Evolutionary conservation across 148 eudicot species (phyloP).

Genomic region (Persicaria maculosa): DNA sequence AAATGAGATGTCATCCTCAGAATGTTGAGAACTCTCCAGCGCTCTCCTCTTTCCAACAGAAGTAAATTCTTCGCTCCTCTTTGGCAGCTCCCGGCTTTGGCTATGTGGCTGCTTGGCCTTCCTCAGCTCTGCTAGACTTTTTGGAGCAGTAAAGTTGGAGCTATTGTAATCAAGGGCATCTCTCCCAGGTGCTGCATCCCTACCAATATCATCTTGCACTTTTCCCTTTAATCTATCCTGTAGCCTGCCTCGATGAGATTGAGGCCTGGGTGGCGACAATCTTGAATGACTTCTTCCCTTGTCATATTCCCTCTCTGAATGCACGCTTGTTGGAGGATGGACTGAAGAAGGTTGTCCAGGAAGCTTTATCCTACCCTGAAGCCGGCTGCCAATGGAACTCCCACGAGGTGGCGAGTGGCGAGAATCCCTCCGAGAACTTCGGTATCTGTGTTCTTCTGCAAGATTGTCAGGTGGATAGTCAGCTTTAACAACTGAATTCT

Average conservation of each 20-base stretch:
- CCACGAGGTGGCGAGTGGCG: constrained; percentile 37
- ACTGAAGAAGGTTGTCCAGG: constrained; percentile 51
- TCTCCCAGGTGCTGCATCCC: constrained; percentile 30
- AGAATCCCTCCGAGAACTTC: constrained; percentile 40
- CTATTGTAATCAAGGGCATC: constrained; percentile 24
- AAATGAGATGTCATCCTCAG: constrained; percentile 43
- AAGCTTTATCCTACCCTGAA: constrained; percentile 76
- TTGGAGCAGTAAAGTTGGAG: constrained; percentile 45
- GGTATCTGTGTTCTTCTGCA: constrained; percentile 37
- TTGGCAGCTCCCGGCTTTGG: constrained; percentile 28
- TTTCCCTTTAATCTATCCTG: constrained; percentile 55
- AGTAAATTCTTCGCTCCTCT: constrained; percentile 26
- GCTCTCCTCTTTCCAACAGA: constrained; percentile 49
- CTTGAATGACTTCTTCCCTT: constrained; percentile 41
- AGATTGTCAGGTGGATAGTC: constrained; percentile 37
- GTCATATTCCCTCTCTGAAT: constrained; percentile 31
- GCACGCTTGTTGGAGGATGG: constrained; percentile 18
- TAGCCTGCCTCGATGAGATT: constrained; percentile 51
- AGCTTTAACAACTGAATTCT: constrained; percentile 64
- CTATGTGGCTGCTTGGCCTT: constrained; percentile 30
- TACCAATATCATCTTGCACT: constrained; percentile 38
- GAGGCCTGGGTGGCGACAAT: constrained; percentile 45
- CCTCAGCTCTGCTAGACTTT: constrained; percentile 59
- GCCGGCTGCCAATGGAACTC: constrained; percentile 51
- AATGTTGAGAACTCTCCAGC: constrained; percentile 27